Percentiles rank a stretch among this genome's conserved stretches.
Conservation (phyloP, 768 basidiomycete genomes). For the Russula emetica region DNA sequence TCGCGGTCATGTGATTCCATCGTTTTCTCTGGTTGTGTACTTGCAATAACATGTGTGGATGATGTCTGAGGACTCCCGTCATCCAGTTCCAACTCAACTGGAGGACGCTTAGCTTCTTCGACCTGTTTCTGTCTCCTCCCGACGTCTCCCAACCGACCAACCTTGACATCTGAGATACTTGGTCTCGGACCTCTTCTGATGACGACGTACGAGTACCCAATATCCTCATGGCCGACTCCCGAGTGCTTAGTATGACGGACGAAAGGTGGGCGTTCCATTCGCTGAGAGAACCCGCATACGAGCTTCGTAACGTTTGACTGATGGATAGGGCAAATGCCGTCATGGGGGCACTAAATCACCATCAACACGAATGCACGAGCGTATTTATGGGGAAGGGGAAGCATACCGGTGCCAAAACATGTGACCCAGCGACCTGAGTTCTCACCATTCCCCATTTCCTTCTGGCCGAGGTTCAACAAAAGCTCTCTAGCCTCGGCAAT, state of each 20-base stretch:
- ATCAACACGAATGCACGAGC: constrained; percentile 10
- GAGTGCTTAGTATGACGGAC: constrained; percentile 86
- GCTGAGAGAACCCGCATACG: constrained; percentile 81
- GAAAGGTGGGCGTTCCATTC: constrained; percentile 81
- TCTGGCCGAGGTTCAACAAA: constrained; percentile 59
- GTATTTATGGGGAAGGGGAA: constrained; percentile 13
- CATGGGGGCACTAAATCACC: constrained; percentile 77
- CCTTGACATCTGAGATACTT: constrained; percentile 32
- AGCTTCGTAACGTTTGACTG: constrained; percentile 49
- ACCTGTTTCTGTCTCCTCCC: constrained; percentile 45
- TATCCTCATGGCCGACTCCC: constrained; percentile 77
- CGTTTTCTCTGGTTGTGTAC: not conserved
- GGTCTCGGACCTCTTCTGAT: constrained; percentile 78
- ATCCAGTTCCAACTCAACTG: constrained; percentile 30
- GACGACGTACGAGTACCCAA: constrained; percentile 86
- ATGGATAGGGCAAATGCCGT: constrained; percentile 74
- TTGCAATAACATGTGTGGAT: not conserved
- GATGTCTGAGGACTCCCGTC: constrained; percentile 15
- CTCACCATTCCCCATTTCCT: constrained; percentile 48
- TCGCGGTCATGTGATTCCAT: constrained; percentile 9
- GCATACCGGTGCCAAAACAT: constrained; percentile 86
- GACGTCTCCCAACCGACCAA: constrained; percentile 53
- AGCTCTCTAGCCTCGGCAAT: constrained; percentile 76
- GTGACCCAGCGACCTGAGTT: constrained; percentile 51
- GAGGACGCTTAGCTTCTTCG: constrained; percentile 27